These are phyloP conservation scores for Starmerella powellii DNA, from an alignment of 805 yeast species.

Conservation along the genomic window DNA sequence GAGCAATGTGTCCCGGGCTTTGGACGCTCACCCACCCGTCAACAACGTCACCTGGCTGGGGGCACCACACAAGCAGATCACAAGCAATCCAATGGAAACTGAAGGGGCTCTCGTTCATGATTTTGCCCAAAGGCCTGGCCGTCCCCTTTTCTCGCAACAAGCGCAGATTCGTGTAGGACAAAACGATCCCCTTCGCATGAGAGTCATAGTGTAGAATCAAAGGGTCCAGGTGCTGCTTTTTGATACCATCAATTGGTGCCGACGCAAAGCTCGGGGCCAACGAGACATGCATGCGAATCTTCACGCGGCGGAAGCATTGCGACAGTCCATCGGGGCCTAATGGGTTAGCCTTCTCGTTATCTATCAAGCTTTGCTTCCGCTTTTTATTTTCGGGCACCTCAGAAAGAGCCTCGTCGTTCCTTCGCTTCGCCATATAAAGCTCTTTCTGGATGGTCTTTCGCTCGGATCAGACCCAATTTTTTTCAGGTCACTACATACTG, in stretches of 20 bases:
- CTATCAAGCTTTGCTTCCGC: constrained; percentile 16
- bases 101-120: constrained; percentile 74
- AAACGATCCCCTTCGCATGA: constrained; percentile 67
- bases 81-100: constrained; percentile 77
- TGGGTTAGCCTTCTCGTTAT: constrained; percentile 21
- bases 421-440: constrained; percentile 17
- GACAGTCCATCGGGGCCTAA: constrained; percentile 30
- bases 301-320: constrained; percentile 55
- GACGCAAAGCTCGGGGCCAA: constrained; percentile 70
- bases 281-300: constrained; percentile 61
- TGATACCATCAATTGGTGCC: constrained; percentile 65
- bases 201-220: constrained; percentile 71
- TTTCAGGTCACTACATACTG: too few species aligned
- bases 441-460: neutral
- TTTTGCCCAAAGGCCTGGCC: constrained; percentile 43
- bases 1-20: constrained; percentile 87
- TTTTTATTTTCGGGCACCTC: constrained; percentile 9
- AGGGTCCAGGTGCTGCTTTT: constrained; percentile 80
- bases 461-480: neutral
- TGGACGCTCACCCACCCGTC: constrained; percentile 88
- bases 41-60: constrained; percentile 70
- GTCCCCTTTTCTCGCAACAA: constrained; percentile 37
- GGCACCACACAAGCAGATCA: constrained; percentile 79
- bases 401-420: constrained; percentile 10
- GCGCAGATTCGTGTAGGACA: constrained; percentile 60